Conservation (phyloP, 2,329 filamentous ascomycete species). For the Sporothrix variecibatus region DNA sequence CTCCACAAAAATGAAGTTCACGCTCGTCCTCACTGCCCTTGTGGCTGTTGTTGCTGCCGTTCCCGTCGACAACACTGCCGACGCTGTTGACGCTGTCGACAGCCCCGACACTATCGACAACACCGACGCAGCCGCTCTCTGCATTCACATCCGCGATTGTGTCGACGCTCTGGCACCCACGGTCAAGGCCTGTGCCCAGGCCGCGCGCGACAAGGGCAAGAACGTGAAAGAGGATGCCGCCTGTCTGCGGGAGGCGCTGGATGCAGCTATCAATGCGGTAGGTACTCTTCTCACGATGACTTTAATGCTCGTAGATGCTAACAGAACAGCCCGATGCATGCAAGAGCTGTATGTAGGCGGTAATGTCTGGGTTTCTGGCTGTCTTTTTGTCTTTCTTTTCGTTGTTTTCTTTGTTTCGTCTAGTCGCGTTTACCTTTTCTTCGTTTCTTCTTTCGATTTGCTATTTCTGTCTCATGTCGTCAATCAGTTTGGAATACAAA, state of each 20-base stretch:
- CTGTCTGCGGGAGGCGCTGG: background rate
- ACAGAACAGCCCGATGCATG: background rate
- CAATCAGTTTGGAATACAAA: too few species aligned
- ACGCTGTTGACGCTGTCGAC: too few species aligned
- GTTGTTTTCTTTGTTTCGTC: background rate
- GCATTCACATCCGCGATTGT: constrained; percentile 7
- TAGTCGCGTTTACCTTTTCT: background rate
- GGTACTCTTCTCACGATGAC: background rate
- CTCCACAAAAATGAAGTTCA: constrained; percentile 2
- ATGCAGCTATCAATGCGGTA: background rate
- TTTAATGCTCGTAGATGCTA: too few species aligned
- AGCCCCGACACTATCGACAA: background rate
- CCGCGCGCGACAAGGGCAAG: background rate
- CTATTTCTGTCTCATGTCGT: background rate
- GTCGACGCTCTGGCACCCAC: background rate
- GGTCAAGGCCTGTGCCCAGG: background rate
- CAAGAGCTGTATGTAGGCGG: background rate
- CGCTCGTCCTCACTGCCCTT: background rate
- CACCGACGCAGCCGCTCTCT: background rate
- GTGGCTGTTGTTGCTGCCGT: background rate
- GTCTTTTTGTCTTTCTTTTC: background rate
- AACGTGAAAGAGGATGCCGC: background rate
- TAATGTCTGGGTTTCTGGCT: background rate
- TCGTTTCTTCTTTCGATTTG: background rate
- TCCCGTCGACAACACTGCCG: background rate